phyloP scores from a whole-genome alignment of 2,329 filamentous ascomycete species.

The Cercospora brassicicola region DNA sequence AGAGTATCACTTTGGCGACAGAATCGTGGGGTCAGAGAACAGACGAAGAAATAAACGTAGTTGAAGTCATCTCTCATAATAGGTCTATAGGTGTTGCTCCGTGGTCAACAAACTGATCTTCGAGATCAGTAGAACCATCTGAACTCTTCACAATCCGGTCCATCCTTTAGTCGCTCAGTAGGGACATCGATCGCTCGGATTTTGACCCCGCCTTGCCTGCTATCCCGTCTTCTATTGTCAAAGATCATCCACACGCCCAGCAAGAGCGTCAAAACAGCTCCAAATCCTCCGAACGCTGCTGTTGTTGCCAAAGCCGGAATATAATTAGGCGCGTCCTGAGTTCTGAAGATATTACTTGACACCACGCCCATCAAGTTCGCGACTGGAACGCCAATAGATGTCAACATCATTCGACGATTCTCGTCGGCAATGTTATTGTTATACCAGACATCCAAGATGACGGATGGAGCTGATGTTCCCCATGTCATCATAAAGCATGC shows the following conservation, averaged over 20 bases:
- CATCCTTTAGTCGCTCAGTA: conserved; percentile 49
- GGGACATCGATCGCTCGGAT: conserved; percentile 54
- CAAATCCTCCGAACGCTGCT: conserved; percentile 62
- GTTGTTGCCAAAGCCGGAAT: conserved; percentile 65
- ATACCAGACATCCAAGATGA: conserved; percentile 69
- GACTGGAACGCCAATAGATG: conserved; percentile 69
- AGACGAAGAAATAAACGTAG: too few relatives aligned
- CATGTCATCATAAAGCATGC: conserved; percentile 81
- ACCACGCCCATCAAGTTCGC: conserved; percentile 77
- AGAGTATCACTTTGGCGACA: too few relatives aligned
- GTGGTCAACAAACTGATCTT: neutral
- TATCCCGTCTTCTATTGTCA: conserved; percentile 64
- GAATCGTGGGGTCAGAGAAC: too few relatives aligned
- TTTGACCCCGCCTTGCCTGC: conserved; percentile 53
- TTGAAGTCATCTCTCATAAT: too few relatives aligned
- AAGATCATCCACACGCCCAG: conserved; percentile 64
- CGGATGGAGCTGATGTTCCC: conserved; percentile 71
- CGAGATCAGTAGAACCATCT: conserved; percentile 43
- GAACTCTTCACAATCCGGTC: conserved; percentile 46
- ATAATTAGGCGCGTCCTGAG: conserved; percentile 65
- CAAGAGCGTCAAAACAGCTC: conserved; percentile 56
- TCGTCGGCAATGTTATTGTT: conserved; percentile 83
- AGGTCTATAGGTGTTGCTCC: too few relatives aligned
- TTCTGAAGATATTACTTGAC: conserved; percentile 65
- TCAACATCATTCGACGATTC: conserved; percentile 67